Conservation (phyloP, 345 rosid species). For the Citrus sp. region DNA sequence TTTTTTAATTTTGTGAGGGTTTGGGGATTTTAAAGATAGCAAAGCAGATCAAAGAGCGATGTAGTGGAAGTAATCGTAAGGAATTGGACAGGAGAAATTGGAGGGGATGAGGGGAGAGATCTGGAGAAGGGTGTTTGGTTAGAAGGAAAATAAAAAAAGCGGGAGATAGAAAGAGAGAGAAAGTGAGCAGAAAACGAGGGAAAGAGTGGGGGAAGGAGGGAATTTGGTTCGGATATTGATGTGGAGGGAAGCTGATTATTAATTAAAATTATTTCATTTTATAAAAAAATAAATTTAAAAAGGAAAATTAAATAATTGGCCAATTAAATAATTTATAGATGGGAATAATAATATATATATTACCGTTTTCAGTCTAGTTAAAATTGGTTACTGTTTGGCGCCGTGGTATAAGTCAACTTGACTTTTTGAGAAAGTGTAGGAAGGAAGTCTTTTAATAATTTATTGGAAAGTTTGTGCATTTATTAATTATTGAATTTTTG, state of each 20-base stretch:
- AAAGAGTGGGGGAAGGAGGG: conserved; percentile 51
- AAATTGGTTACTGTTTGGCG: not conserved
- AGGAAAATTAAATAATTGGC: not conserved
- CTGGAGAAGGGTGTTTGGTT: conserved; percentile 34
- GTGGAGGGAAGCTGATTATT: conserved; percentile 74
- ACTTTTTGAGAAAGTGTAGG: not conserved
- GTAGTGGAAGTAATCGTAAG: not conserved
- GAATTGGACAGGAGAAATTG: conserved; percentile 6
- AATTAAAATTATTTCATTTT: not conserved
- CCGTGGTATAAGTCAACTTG: not conserved
- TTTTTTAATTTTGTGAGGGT: not conserved
- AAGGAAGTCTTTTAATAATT: not conserved
- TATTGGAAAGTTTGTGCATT: not conserved
- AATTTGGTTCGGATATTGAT: conserved; percentile 93
- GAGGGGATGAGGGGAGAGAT: conserved; percentile 13
- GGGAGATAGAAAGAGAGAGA: conserved; percentile 51
- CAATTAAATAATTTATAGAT: not conserved
- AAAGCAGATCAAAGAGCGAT: not conserved
- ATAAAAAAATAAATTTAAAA: not conserved
- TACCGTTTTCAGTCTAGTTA: not conserved
- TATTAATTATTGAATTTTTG: too few species aligned
- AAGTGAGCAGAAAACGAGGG: conserved; percentile 59
- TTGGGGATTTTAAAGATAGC: not conserved
- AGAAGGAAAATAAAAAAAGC: conserved; percentile 32
- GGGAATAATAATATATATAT: too few species aligned